Conservation (phyloP, 1,139 yeast genomes). For the Diutina scorzettiae region DNA sequence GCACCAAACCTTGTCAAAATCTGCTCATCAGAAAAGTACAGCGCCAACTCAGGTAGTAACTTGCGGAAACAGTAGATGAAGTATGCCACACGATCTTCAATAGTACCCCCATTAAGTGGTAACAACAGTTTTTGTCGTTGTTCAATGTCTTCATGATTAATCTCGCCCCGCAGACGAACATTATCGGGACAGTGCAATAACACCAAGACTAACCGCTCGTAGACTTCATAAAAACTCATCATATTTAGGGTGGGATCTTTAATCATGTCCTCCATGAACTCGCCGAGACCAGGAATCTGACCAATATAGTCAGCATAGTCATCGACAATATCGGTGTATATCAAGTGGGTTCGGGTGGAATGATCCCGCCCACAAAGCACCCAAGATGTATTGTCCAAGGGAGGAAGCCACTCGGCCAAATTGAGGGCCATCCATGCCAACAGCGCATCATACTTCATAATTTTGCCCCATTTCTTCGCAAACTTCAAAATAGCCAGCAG, state of each 20-base stretch:
- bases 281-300: slow-evolving; percentile 19
- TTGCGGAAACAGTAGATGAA: slow-evolving; percentile 58
- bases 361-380: slow-evolving; percentile 32
- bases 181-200: slow-evolving; percentile 58
- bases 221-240: slow-evolving; percentile 55
- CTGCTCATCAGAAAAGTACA: slow-evolving; percentile 73
- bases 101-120: slow-evolving; percentile 53
- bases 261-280: slow-evolving; percentile 17
- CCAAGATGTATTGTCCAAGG: slow-evolving; percentile 33
- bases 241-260: slow-evolving; percentile 17
- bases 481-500: slow-evolving; percentile 55
- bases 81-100: slow-evolving; percentile 58
- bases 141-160: neutral
- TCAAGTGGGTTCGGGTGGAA: slow-evolving; percentile 14
- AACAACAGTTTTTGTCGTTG: slow-evolving; percentile 11
- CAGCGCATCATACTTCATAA: slow-evolving; percentile 70
- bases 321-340: slow-evolving; percentile 29
- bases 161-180: neutral
- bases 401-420: slow-evolving; percentile 84
- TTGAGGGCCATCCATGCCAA: slow-evolving; percentile 82
- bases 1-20: slow-evolving; percentile 48
- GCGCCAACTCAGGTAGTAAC: slow-evolving; percentile 64
- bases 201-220: slow-evolving; percentile 66
- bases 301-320: slow-evolving; percentile 39
- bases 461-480: slow-evolving; percentile 64